Evolutionary conservation across 768 basidiomycete species (phyloP).

Genomic region (Leccinum obscurum): DNA sequence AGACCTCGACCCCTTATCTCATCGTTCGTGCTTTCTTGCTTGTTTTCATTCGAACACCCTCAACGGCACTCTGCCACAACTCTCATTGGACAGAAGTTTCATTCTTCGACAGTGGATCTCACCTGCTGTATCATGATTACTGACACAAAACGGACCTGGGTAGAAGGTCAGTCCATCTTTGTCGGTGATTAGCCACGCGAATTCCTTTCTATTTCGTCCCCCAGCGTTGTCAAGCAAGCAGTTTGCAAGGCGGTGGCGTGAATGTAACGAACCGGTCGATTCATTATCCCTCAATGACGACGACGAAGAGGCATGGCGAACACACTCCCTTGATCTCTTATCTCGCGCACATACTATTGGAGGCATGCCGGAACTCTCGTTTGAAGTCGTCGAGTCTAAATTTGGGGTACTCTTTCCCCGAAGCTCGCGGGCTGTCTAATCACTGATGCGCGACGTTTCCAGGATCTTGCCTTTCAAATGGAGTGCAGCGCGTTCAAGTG

Average conservation of each 20-base stretch:
- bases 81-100: constrained; percentile 55
- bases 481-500: constrained; percentile 65
- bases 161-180: constrained; percentile 53
- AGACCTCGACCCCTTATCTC: constrained; percentile 65
- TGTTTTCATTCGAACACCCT: constrained; percentile 6
- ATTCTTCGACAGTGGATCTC: constrained; percentile 53
- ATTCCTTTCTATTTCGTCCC: constrained; percentile 15
- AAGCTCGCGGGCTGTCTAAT: constrained; percentile 3
- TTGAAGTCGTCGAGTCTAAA: constrained; percentile 57
- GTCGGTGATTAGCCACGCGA: constrained; percentile 24
- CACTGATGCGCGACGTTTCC: constrained; percentile 16
- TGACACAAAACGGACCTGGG: constrained; percentile 74
- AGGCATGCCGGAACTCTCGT: constrained; percentile 53
- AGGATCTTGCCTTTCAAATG: constrained; percentile 71
- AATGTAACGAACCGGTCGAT: constrained; percentile 46
- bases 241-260: constrained; percentile 70
- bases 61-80: constrained; percentile 8
- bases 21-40: constrained; percentile 49
- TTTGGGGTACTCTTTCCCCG: constrained; percentile 49
- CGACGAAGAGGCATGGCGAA: constrained; percentile 66
- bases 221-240: constrained; percentile 56
- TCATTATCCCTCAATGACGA: constrained; percentile 31
- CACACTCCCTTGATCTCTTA: constrained; percentile 52
- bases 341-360: constrained; percentile 63
- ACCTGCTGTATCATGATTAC: constrained; percentile 65